Base-by-base conservation (phyloP, 2,329 filamentous ascomycete species). In the Tolypocladium ovalisporum region DNA sequence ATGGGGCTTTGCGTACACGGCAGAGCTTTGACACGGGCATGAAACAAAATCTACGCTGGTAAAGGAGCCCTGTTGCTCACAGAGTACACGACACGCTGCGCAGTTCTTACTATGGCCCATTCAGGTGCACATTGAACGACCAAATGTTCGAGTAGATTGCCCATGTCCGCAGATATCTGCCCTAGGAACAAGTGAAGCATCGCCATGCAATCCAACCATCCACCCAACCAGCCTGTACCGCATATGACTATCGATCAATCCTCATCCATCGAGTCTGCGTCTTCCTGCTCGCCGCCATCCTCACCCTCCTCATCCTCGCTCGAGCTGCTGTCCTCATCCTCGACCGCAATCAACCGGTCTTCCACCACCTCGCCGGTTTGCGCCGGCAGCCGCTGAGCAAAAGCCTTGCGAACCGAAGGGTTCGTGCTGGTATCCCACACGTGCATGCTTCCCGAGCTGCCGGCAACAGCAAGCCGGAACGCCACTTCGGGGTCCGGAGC, bases 401-500 rank as follows among this genome's bases (percentile, higher is more conserved):
- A 99, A 1, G 88, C 86, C 61, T 87, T 82, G 58, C 94, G 84
- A 36, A 99, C 90, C 32, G 88, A 87, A 17, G 83, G 84, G 70
- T 99, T 99, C 58, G 94, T 99, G 71, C 90, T 84, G 27, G 94
- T 97, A 73, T 97, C 93, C 94, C 94, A 99, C 56, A 99, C 86
- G 70, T 96, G 89, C 68, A 97, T 85, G 39, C 84, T 83, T 52
- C 94, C 94, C 76, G 95, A 95, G 78, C 92, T 97, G 57, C 94
- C 94, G 8, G 93, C 94, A 22, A 99, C 90, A 2, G 92, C 89
- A 51, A 99, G 79, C 56, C 94, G 82, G 80, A 97, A 99, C 29
- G 89, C 89, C 12, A 97, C 91, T 73, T 94, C 90, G 37, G 85
- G 73, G 69, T 99, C 94, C 1, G 94, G 93, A 4, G 89, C 94